Evolutionary conservation across 805 yeast genomes (phyloP).

Genomic region (Wickerhamiella azyma): DNA sequence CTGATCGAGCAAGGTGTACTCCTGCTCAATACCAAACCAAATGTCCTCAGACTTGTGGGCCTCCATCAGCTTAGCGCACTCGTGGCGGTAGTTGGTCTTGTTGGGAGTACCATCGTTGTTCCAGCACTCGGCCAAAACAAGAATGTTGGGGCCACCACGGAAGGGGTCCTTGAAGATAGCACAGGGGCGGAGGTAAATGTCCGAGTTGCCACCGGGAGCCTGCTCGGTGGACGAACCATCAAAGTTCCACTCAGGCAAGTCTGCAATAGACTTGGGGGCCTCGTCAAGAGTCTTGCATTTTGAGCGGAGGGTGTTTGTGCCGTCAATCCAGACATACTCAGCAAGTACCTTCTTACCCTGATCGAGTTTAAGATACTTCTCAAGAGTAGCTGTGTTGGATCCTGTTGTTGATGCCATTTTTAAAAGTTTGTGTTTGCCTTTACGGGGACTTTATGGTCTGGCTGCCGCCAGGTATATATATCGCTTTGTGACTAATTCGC

Average conservation of each 20-base stretch:
- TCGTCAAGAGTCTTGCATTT: constrained; percentile 78
- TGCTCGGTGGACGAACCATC: constrained; percentile 98
- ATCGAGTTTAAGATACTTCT: constrained; percentile 69
- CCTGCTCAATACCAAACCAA: constrained; percentile 99
- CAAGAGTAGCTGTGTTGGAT: constrained; percentile 56
- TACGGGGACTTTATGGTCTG: neutral
- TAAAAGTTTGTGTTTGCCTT: neutral
- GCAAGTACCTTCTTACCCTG: constrained; percentile 83
- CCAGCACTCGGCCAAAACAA: constrained; percentile 93
- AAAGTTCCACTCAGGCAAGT: constrained; percentile 97
- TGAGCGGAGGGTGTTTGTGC: constrained; percentile 80
- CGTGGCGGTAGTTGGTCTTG: constrained; percentile 96
- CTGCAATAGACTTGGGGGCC: constrained; percentile 58
- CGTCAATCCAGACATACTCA: constrained; percentile 97
- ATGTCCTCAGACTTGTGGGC: constrained; percentile 74
- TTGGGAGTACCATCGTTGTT: constrained; percentile 98
- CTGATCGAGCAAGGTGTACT: constrained; percentile 90
- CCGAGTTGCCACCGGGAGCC: constrained; percentile 97
- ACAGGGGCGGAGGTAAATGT: constrained; percentile 88
- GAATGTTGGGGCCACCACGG: constrained; percentile 93
- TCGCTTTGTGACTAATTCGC: constrained; percentile 1
- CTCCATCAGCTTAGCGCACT: constrained; percentile 85
- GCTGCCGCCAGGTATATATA: neutral
- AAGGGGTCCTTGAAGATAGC: constrained; percentile 93
- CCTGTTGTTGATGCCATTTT: neutral